Evolutionary conservation across 2,329 filamentous ascomycete genomes (phyloP).

Genomic region (Magnaporthiopsis incrustans): DNA sequence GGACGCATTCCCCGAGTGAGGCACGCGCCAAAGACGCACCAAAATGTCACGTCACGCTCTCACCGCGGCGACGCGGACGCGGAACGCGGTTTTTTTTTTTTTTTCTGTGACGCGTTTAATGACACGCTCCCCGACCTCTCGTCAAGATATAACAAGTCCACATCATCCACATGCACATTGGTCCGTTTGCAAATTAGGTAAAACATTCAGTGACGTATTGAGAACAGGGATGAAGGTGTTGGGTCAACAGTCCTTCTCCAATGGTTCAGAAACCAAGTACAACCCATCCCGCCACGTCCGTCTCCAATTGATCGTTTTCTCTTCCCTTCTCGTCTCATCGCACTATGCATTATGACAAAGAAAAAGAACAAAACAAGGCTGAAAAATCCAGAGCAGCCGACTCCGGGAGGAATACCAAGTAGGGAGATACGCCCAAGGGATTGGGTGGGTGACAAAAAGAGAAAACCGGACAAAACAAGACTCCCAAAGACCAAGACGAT

Average conservation of each 20-base stretch:
- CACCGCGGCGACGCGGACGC: too few relatives aligned
- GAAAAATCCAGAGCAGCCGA: neutral
- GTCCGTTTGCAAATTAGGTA: neutral
- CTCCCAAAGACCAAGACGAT: neutral
- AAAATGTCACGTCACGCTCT: too few relatives aligned
- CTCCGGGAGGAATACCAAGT: neutral
- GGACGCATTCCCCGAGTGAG: too few relatives aligned
- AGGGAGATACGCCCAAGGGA: neutral
- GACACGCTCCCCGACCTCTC: too few relatives aligned
- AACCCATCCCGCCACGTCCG: neutral
- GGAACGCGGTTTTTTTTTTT: too few relatives aligned
- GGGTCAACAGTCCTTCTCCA: neutral
- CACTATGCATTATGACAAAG: constrained; percentile 2
- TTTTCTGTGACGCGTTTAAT: too few relatives aligned
- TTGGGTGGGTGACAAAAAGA: too few relatives aligned
- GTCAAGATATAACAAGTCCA: too few relatives aligned
- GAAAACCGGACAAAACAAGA: neutral
- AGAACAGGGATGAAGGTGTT: neutral
- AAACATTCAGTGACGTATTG: neutral
- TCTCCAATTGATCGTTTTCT: neutral
- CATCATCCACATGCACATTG: too few relatives aligned
- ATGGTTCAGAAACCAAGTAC: neutral
- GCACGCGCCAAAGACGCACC: too few relatives aligned
- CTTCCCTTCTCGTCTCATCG: neutral
- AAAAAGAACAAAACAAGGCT: neutral